Base-by-base conservation (phyloP, 1,139 yeast species). In the Spencermartinsiella ligniputridi region DNA sequence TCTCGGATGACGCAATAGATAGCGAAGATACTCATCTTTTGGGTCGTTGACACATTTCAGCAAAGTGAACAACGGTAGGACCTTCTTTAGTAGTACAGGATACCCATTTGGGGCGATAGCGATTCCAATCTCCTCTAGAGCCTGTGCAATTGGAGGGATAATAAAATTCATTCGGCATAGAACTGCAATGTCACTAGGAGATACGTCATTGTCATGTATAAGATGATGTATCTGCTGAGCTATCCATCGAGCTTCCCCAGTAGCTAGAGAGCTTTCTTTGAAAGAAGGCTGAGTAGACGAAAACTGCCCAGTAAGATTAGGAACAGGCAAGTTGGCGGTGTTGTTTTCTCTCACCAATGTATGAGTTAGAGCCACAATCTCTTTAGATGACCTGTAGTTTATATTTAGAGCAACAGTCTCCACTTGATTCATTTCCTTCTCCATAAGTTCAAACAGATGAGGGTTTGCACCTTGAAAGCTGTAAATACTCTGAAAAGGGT, bases 401-500 rank as follows among this genome's bases (percentile, higher is more conserved):
- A 81, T 79, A 18, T 71, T 69, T 47, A 92, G 68, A 3, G 73
- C 64, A 1, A 82, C 68, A 9, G 63, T 62, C 5, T 63, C 52
- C 2, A 63, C 57, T 9, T 61, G 47, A 0, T 66, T 65, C 50
- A 78, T 81, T 44, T 72, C 65, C 0, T 63, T 57, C 30, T 63
- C 62, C 92, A 90, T 83, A 12, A 69, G 69, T 25, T 67, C 66
- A 55, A 90, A 88, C 54, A 86, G 86, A 11, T 69, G 66, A 0
- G 81, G 70, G 37, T 80, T 79, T 0, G 97, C 97, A 52, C 85
- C 83, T 48, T 97, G 72, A 54, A 90, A 90, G 1, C 83, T 87
- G 60, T 89, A 92, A 19, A 92, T 92, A 56, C 95, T 82, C 63
- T 92, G 97, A 62, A 90, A 96, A 0, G 96, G 96, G 57, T 92